Base-by-base conservation (phyloP, 2,329 filamentous ascomycete genomes). In the Ascochyta fabae region DNA sequence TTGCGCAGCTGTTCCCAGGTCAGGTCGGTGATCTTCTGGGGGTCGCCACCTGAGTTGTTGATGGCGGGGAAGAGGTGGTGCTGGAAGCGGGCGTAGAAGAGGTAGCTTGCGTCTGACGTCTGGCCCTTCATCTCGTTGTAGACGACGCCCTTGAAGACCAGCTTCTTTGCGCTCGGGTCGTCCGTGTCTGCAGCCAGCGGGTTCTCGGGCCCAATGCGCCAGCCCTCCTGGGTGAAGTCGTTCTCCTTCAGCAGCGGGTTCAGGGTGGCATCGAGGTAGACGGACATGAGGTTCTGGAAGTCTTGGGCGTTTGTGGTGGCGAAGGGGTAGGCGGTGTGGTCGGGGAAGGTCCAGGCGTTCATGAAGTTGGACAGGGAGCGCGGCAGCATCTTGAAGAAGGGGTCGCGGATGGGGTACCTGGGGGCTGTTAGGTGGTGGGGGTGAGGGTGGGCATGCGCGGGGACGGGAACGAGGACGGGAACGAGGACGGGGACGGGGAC, bases 121-220 rank as follows among this genome's bases (percentile, higher is more conserved):
- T 97, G 93, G 0, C 95, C 95, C 79, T 99, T 99, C 95, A 99
- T 99, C 79, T 99, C 95, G 70, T 99, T 99, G 79, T 98, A 98
- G 0, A 98, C 94, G 1, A 98, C 95, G 24, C 94, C 94, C 79
- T 98, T 98, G 83, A 98, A 98, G 0, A 96, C 91, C 36, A 96
- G 79, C 60, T 86, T 86, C 73, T 87, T 86, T 70, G 87, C 84
- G 52, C 87, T 68, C 60, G 79, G 67, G 54, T 78, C 65, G 60
- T 78, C 61, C 53, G 79, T 61, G 61, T 74, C 69, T 23, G 73
- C 76, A 27, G 81, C 79, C 49, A 84, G 68, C 42, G 88, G 91
- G 72, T 98, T 95, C 77, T 96, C 92, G 0, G 95, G 95, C 0
- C 95, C 95, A 61, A 99, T 87, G 44, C 95, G 87, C 95, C 95